Percentiles rank a stretch among this genome's conserved stretches.
Conservation (phyloP, 345 rosid genomes). For the Euphorbia pulcherrima region DNA sequence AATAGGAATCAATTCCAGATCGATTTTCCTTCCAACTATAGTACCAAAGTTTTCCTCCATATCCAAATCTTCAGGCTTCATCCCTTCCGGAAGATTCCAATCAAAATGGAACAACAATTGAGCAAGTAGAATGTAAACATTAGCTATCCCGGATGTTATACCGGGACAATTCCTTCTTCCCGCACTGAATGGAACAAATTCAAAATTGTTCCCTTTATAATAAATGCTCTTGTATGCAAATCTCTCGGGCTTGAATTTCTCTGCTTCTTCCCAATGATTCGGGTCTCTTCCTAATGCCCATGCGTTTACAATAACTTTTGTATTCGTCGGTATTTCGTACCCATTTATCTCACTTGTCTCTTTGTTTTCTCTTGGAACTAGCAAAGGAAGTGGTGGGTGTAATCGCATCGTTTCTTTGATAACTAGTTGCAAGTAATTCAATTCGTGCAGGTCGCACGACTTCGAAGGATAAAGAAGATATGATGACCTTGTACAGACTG, state of each 20-base stretch:
- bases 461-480: too few species aligned
- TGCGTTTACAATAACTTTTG: constrained; percentile 14
- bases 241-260: constrained; percentile 28
- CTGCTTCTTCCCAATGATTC: constrained; percentile 25
- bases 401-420: too few species aligned
- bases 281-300: constrained; percentile 23
- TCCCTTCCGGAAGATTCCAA: constrained; percentile 26
- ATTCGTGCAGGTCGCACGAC: too few species aligned
- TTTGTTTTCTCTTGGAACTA: constrained; percentile 34
- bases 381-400: constrained; percentile 17
- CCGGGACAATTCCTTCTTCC: constrained; percentile 42
- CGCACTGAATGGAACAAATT: constrained; percentile 31
- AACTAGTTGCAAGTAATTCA: too few species aligned
- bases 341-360: constrained; percentile 21
- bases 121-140: constrained; percentile 28
- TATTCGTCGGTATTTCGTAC: constrained; percentile 5
- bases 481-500: too few species aligned
- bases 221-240: constrained; percentile 21
- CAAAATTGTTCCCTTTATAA: constrained; percentile 24
- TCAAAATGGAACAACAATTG: constrained; percentile 29
- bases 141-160: constrained; percentile 16
- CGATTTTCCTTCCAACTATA: constrained; percentile 14
- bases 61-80: constrained; percentile 15
- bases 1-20: constrained; percentile 14
- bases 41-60: constrained; percentile 27